A percentile compares a stretch with the other conserved stretches of the same genome.
These are phyloP conservation scores for Mariannaea sp. DNA, from an alignment of 2,329 filamentous ascomycete species.

Conservation along the genomic window DNA sequence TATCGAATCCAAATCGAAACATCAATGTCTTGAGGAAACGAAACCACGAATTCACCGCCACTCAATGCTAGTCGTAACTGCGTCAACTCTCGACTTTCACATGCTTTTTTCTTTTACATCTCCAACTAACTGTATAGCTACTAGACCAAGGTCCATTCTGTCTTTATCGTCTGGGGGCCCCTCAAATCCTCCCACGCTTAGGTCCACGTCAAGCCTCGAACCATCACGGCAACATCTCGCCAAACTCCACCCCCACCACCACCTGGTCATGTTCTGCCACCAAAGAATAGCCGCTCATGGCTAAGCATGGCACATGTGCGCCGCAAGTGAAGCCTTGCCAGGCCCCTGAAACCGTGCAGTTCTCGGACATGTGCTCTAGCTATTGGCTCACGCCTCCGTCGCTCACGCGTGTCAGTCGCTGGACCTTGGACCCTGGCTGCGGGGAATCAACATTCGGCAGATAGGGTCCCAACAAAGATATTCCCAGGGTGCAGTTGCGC, in stretches of 20 bases:
- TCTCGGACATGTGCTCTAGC: conserved; percentile 48
- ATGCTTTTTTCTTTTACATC: no score
- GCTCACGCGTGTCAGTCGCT: conserved; percentile 7
- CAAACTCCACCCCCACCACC: conserved; percentile 33
- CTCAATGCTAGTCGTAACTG: no score
- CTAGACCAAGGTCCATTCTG: no score
- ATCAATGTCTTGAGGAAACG: no score
- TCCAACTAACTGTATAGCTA: no score
- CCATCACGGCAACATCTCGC: conserved; percentile 11
- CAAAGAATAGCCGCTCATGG: conserved; percentile 28
- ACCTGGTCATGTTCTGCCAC: no score
- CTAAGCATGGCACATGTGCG: conserved; percentile 36
- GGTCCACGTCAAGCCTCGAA: conserved; percentile 18
- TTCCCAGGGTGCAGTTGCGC: conserved; percentile 25
- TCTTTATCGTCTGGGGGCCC: background rate
- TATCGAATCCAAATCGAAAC: no score
- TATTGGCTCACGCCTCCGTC: conserved; percentile 45
- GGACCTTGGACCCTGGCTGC: conserved; percentile 25
- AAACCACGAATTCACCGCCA: no score
- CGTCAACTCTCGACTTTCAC: background rate
- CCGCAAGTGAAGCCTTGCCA: conserved; percentile 29
- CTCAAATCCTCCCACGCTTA: background rate
- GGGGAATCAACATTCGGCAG: conserved; percentile 31
- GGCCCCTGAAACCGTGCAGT: conserved; percentile 35
- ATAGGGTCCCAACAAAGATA: conserved; percentile 30